Evolutionary conservation across 345 rosid species (phyloP).

Genomic region (Corchorus capsularis): DNA sequence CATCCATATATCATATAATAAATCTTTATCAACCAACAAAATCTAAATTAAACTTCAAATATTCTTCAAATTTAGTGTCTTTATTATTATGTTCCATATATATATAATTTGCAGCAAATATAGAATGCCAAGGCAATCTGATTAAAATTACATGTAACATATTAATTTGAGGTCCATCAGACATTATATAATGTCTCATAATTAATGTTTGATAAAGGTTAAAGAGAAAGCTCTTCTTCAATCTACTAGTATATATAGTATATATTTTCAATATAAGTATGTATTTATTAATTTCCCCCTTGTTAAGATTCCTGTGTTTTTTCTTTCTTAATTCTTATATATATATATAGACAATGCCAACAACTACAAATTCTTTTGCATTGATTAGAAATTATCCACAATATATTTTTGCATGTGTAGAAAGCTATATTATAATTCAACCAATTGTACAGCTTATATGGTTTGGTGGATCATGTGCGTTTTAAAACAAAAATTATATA

Average conservation of each 20-base stretch:
- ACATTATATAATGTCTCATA: too few species aligned
- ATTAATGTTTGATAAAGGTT: too few species aligned
- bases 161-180: background rate
- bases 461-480: constrained; percentile 32
- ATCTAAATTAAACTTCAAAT: background rate
- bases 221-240: background rate
- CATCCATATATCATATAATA: background rate
- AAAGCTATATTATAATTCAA: background rate
- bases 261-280: background rate
- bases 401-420: constrained; percentile 20
- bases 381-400: constrained; percentile 12
- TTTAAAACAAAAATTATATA: constrained; percentile 1
- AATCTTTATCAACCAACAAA: background rate
- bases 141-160: background rate
- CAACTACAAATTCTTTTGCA: constrained; percentile 1
- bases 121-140: background rate
- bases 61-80: background rate
- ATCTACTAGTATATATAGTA: background rate
- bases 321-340: background rate
- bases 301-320: background rate
- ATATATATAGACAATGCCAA: background rate
- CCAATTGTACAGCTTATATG: constrained; percentile 6
- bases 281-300: background rate
- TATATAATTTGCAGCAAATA: background rate
- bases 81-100: too few species aligned